A percentile compares a stretch with the other conserved stretches of the same genome.
Conservation (phyloP, 164 flowering plant genomes). For the Annona squamosa region DNA sequence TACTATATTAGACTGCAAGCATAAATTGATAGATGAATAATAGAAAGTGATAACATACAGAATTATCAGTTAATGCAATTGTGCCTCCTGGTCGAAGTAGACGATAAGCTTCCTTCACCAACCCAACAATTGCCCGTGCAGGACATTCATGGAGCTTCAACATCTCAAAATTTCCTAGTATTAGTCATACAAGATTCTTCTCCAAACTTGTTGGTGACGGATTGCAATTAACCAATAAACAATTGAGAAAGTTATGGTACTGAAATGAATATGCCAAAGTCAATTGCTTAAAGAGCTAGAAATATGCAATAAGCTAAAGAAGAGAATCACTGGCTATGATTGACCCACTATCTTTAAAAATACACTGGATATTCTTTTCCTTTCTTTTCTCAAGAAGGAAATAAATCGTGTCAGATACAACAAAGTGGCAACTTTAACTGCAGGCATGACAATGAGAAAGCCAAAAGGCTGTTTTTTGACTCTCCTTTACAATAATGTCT, state of each 20-base stretch:
- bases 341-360: too few species aligned
- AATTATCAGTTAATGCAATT: slow-evolving; percentile 47
- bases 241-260: background rate
- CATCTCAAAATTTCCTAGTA: background rate
- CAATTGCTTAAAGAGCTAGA: background rate
- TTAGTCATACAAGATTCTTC: slow-evolving; percentile 1
- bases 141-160: slow-evolving; percentile 71
- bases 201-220: background rate
- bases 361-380: too few species aligned
- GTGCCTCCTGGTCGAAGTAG: slow-evolving; percentile 74
- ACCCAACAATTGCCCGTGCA: slow-evolving; percentile 35
- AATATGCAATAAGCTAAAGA: background rate
- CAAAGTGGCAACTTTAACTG: too few species aligned
- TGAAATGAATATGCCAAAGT: background rate
- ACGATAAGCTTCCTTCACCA: slow-evolving; percentile 52
- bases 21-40: background rate
- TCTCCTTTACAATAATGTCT: too few species aligned
- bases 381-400: too few species aligned
- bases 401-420: too few species aligned
- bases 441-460: too few species aligned
- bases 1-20: too few species aligned
- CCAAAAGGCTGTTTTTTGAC: too few species aligned
- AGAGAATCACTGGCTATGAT: too few species aligned
- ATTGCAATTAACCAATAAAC: background rate
- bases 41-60: slow-evolving; percentile 25